Base-by-base conservation (phyloP, 805 yeast genomes). In the Saturnispora halmiae region DNA sequence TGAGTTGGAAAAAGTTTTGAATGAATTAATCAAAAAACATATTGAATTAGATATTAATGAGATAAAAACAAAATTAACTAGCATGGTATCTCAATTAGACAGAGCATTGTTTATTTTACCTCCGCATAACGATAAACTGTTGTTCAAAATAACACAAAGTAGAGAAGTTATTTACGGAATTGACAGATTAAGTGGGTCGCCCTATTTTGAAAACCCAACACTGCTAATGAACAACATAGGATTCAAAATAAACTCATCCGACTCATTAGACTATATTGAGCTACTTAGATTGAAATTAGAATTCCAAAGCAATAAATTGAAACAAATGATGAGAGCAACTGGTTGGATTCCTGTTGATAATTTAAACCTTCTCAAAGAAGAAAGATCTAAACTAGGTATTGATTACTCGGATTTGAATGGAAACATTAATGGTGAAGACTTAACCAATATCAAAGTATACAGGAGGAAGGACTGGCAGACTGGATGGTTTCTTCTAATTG, bases 321-420 rank as follows among this genome's bases (percentile, higher is more conserved):
- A 11, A 11, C 32, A 33, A 13, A 67, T 78, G 45, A 69, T 84
- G 41, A 64, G 67, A 28, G 79, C 84, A 0, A 72, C 79, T 0
- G 83, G 79, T 22, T 83, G 92, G 92, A 67, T 74, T 5, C 63
- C 66, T n/a, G 73, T 73, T 47, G 74, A 72, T 31, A 67, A 73
- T 31, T 66, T 82, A 35, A 65, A 60, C 25, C 51, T 82, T 22
- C 61, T 67, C 2, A 65, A 67, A 3, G 65, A 63, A 6, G 87
- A 79, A 52, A 53, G 68, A 16, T 5, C 42, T 8, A 67, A 68
- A 41, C 50, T 75, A 27, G 58, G 62, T 42, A 60, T 65, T 24
- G 56, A 59, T 45, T 48, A 60, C 25, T 50, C 49, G 5, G 52
- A 51, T 15, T 48, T 58, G 26, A 54, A 52, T 36, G 48, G 54